These are phyloP conservation scores for Echinosphaeria canescens DNA, from an alignment of 2,329 filamentous ascomycete species.

Conservation along the genomic window DNA sequence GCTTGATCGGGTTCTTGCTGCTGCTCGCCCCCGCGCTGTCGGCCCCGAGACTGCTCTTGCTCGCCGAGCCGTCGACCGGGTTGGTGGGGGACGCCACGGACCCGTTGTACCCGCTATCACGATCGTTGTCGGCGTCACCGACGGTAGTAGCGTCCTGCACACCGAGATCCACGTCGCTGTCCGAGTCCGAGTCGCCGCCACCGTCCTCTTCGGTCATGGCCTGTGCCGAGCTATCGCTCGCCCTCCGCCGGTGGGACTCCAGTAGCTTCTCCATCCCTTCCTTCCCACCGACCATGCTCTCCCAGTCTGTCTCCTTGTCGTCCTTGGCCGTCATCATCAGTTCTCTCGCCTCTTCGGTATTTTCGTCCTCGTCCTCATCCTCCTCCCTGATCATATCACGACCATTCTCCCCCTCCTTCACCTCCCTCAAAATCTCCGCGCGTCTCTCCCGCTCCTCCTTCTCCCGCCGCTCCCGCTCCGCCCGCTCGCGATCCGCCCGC, in stretches of 20 bases:
- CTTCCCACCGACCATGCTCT: too few relatives aligned
- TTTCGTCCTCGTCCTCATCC: slow-evolving; percentile 47
- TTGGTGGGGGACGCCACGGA: slow-evolving; percentile 2
- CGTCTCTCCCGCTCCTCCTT: too few relatives aligned
- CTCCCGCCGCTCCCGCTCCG: too few relatives aligned
- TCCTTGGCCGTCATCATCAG: slow-evolving; percentile 50
- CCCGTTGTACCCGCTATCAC: slow-evolving; percentile 3
- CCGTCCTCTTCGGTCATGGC: slow-evolving; percentile 8
- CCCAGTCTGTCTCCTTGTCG: slow-evolving; percentile 62
- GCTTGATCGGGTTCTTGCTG: slow-evolving; percentile 29
- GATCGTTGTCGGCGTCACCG: slow-evolving; percentile 4
- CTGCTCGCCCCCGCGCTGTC: slow-evolving; percentile 11
- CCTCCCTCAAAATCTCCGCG: too few relatives aligned
- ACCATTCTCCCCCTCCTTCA: too few relatives aligned
- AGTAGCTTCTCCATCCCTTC: slow-evolving; percentile 39
- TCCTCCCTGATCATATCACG: slow-evolving; percentile 62
- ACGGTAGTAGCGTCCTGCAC: too few relatives aligned
- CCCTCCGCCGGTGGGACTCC: slow-evolving; percentile 12
- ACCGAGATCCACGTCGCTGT: slow-evolving; percentile 4
- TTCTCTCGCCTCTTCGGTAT: too few relatives aligned
- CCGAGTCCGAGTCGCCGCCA: slow-evolving; percentile 8
- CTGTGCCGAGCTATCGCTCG: slow-evolving; percentile 13
- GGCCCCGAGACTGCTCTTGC: slow-evolving; percentile 5
- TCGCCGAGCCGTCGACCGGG: slow-evolving; percentile 3
- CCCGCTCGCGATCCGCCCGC: too few relatives aligned